phyloP scores from a whole-genome alignment of 2,329 filamentous ascomycete species.

The Fusarium sp. region DNA sequence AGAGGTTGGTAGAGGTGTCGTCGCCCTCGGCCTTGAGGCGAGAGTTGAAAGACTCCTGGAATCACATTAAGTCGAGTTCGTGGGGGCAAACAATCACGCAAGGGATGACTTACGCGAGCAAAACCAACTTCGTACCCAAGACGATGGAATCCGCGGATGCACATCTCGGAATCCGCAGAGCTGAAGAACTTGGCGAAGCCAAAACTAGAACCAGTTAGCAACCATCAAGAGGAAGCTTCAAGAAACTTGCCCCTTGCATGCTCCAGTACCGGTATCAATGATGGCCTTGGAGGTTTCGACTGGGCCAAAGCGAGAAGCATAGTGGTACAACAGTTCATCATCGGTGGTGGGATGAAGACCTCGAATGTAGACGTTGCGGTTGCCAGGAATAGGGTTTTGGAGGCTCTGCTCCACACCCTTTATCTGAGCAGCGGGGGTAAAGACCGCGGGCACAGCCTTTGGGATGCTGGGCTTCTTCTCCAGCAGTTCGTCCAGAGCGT shows the following conservation, averaged over 20 bases:
- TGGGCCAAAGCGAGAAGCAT: constrained; percentile 88
- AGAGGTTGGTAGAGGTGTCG: constrained; percentile 90
- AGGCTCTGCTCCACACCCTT: constrained; percentile 94
- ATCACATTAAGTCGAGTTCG: constrained; percentile 5
- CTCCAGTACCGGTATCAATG: constrained; percentile 91
- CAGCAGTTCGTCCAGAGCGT: constrained; percentile 72
- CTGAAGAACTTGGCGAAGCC: constrained; percentile 97
- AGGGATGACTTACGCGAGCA: constrained; percentile 76
- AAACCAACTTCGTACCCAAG: constrained; percentile 98
- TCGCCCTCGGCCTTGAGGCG: constrained; percentile 97
- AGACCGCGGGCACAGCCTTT: constrained; percentile 88
- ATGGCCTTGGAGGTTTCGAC: constrained; percentile 99
- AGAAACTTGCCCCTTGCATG: constrained; percentile 88
- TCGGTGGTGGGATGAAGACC: constrained; percentile 96
- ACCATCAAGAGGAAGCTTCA: not conserved
- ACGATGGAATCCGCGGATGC: constrained; percentile 94
- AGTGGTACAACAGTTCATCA: constrained; percentile 86
- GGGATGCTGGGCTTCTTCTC: constrained; percentile 86
- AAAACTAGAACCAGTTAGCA: constrained; percentile 70
- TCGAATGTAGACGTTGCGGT: constrained; percentile 98
- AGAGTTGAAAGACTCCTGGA: constrained; percentile 95
- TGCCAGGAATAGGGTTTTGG: constrained; percentile 89
- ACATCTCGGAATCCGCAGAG: constrained; percentile 90
- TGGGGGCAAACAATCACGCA: not conserved
- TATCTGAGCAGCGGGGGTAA: constrained; percentile 84